Evolutionary conservation across 116 monocot species (phyloP).

Genomic region (Posidonia oceanica): DNA sequence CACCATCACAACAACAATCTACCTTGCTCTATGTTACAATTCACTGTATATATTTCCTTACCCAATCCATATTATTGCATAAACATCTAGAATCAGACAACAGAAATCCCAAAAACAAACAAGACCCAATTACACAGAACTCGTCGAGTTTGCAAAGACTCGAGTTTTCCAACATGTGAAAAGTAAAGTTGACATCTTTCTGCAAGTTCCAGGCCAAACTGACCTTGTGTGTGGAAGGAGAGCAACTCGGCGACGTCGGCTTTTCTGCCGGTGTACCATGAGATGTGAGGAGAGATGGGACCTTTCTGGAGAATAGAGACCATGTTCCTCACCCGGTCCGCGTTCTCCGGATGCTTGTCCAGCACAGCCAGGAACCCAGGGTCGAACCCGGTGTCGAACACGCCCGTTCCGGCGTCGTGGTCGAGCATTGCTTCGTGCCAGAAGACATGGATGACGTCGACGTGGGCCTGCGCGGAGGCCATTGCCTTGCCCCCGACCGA

Average conservation of each 20-base stretch:
- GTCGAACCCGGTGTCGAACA: conserved; percentile 73
- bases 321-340: conserved; percentile 80
- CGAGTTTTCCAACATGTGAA: too few species aligned
- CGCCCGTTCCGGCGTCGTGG: conserved; percentile 55
- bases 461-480: neutral
- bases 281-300: conserved; percentile 59
- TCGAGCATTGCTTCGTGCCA: conserved; percentile 72
- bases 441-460: conserved; percentile 50
- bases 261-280: conserved; percentile 51
- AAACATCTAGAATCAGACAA: too few species aligned
- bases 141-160: too few species aligned
- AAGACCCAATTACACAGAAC: too few species aligned
- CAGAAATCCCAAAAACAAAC: too few species aligned
- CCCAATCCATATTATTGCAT: too few species aligned
- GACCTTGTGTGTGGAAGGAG: conserved; percentile 75
- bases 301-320: conserved; percentile 75
- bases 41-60: too few species aligned
- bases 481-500: neutral
- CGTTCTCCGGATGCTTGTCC: conserved; percentile 86
- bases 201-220: neutral
- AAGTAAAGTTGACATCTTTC: too few species aligned
- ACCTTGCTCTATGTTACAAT: too few species aligned
- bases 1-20: too few species aligned
- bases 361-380: conserved; percentile 87
- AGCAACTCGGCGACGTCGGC: conserved; percentile 55